Evolutionary conservation across 257 asterid species (phyloP).

Genomic region (Salvia rosmarinus): DNA sequence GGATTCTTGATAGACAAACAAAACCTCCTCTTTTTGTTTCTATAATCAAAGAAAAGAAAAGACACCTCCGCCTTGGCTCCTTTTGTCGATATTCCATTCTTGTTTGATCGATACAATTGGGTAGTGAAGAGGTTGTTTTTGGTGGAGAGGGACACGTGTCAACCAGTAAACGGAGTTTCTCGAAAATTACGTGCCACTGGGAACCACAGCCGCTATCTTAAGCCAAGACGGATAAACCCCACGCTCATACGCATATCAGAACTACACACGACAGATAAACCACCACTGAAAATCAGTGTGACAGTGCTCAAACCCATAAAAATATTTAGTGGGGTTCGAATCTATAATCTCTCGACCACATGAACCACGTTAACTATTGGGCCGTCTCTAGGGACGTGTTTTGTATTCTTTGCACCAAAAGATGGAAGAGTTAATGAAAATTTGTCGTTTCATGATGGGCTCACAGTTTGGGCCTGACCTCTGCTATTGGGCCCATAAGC

Average conservation of each 20-base stretch:
- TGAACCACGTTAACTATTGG: no score
- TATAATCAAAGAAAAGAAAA: no score
- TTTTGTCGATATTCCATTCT: slow-evolving; percentile 6
- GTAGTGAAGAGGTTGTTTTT: slow-evolving; percentile 12
- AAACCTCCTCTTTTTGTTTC: neutral
- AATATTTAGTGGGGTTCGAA: no score
- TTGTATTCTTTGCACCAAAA: neutral
- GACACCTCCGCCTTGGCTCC: neutral
- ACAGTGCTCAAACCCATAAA: no score
- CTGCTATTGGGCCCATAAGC: slow-evolving; percentile 13
- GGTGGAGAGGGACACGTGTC: slow-evolving; percentile 23
- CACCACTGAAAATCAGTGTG: no score
- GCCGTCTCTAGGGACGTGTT: no score
- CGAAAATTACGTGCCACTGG: neutral
- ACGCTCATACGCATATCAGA: no score
- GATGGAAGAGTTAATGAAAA: slow-evolving; percentile 25
- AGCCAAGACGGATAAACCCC: no score
- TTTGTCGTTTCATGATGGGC: slow-evolving; percentile 38
- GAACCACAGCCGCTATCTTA: neutral
- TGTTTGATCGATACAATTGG: slow-evolving; percentile 19
- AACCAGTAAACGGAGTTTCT: neutral
- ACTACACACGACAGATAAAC: no score
- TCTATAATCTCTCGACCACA: no score
- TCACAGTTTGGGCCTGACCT: slow-evolving; percentile 35
- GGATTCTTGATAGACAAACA: no score